Evolutionary conservation across 306 rosid species (phyloP).

Genomic region (Gleditsia sinensis): DNA sequence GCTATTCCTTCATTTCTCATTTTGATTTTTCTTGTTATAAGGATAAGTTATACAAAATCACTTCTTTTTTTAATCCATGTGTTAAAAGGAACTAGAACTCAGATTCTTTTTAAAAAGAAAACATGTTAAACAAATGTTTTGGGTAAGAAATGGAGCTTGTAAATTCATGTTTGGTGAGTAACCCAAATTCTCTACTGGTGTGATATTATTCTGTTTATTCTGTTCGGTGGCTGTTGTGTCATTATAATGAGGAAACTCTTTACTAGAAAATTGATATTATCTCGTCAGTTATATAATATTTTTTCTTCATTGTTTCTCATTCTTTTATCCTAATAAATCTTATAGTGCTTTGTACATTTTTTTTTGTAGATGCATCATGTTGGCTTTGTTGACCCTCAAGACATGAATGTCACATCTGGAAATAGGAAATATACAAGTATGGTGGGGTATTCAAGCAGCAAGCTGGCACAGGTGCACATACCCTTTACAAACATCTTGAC

Average conservation of each 20-base stretch:
- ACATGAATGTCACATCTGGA: conserved; percentile 80
- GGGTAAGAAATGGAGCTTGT: neutral
- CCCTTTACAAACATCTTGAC: neutral
- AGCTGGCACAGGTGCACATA: conserved; percentile 82
- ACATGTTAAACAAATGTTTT: neutral
- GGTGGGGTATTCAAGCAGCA: conserved; percentile 83
- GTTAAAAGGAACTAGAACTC: neutral
- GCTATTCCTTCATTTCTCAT: neutral
- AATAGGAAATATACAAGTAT: conserved; percentile 79
- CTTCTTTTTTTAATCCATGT: neutral
- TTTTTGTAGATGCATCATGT: conserved; percentile 79
- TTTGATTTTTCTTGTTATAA: neutral
- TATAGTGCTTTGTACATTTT: conserved; percentile 15
- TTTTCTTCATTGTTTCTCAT: neutral
- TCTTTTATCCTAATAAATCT: conserved; percentile 13
- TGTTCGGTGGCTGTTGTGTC: neutral
- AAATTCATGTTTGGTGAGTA: conserved; percentile 7
- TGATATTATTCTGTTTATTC: neutral
- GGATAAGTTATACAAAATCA: neutral
- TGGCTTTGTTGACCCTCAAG: conserved; percentile 90
- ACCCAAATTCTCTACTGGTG: neutral
- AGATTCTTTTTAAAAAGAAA: neutral
- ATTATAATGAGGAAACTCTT: neutral
- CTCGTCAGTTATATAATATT: neutral
- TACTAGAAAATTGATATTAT: neutral